These are phyloP conservation scores for Carnegiea gigantea DNA, from an alignment of 179 eudicot species.

Conservation along the genomic window DNA sequence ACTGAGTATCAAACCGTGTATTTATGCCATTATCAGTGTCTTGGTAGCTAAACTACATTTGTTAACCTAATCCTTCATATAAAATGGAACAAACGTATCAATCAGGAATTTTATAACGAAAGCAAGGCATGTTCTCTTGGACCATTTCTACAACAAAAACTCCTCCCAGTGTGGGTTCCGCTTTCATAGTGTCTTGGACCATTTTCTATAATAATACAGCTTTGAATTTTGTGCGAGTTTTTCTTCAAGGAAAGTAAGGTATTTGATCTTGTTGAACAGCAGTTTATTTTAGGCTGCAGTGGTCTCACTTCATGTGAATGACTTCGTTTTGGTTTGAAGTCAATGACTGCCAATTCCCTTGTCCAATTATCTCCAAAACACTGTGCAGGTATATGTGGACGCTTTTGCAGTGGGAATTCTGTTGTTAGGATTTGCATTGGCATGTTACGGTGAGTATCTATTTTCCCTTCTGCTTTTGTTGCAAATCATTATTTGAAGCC, in stretches of 20 bases:
- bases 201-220: not conserved
- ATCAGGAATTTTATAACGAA: not conserved
- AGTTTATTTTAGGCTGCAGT: not conserved
- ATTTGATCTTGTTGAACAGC: not conserved
- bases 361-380: constrained; percentile 17
- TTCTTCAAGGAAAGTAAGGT: not conserved
- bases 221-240: not conserved
- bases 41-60: not conserved
- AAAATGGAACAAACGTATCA: not conserved
- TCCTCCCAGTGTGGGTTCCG: too few relatives aligned
- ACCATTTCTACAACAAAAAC: not conserved
- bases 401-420: constrained; percentile 54
- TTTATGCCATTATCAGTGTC: not conserved
- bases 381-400: constrained; percentile 82
- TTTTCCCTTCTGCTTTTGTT: constrained; percentile 1
- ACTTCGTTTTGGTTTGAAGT: not conserved
- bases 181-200: too few relatives aligned
- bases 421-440: constrained; percentile 80
- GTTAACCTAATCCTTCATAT: not conserved
- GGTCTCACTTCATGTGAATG: constrained; percentile 1
- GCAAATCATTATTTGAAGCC: not conserved
- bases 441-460: constrained; percentile 72
- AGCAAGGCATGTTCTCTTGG: not conserved
- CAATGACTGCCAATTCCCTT: constrained; percentile 8
- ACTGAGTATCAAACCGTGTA: too few relatives aligned